Evolutionary conservation across 176 grass and related monocot species (phyloP).

Genomic region (Stipa capillata): DNA sequence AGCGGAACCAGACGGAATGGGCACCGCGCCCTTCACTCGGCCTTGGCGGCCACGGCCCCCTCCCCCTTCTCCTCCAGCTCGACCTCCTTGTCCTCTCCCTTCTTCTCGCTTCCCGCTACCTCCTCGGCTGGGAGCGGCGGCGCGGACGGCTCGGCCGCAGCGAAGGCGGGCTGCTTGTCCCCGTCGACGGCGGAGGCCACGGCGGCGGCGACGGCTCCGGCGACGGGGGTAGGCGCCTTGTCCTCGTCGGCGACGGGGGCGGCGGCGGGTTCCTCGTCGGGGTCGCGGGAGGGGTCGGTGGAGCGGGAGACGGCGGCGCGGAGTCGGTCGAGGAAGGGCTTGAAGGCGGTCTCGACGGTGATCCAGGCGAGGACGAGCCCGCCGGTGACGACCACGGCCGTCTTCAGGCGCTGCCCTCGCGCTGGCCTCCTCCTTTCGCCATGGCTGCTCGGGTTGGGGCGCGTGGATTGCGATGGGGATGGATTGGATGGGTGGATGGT

Average conservation of each 20-base stretch:
- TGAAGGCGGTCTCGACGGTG: slow-evolving; percentile 83
- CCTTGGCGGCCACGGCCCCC: slow-evolving; percentile 1
- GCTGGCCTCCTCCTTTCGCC: slow-evolving; percentile 29
- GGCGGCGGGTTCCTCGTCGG: slow-evolving; percentile 7
- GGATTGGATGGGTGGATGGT: neutral
- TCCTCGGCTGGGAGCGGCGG: neutral
- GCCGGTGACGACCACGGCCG: slow-evolving; percentile 61
- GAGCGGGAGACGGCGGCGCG: slow-evolving; percentile 47
- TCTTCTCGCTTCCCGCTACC: slow-evolving; percentile 19
- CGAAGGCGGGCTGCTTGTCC: neutral
- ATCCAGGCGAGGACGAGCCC: slow-evolving; percentile 70
- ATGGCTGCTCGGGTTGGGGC: slow-evolving; percentile 35
- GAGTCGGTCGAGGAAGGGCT: slow-evolving; percentile 69
- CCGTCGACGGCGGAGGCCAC: neutral
- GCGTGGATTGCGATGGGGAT: slow-evolving; percentile 5
- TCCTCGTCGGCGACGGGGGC: neutral
- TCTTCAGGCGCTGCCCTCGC: slow-evolving; percentile 51
- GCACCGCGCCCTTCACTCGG: slow-evolving; percentile 21
- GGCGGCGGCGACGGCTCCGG: slow-evolving; percentile 20
- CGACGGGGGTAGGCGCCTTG: neutral
- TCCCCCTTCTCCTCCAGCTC: slow-evolving; percentile 22
- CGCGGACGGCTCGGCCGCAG: slow-evolving; percentile 21
- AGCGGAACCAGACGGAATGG: neutral
- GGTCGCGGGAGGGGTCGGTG: slow-evolving; percentile 51
- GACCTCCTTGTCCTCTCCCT: neutral